Evolutionary conservation across 2,329 filamentous ascomycete species (phyloP).

Genomic region (Thielaviopsis musarum): DNA sequence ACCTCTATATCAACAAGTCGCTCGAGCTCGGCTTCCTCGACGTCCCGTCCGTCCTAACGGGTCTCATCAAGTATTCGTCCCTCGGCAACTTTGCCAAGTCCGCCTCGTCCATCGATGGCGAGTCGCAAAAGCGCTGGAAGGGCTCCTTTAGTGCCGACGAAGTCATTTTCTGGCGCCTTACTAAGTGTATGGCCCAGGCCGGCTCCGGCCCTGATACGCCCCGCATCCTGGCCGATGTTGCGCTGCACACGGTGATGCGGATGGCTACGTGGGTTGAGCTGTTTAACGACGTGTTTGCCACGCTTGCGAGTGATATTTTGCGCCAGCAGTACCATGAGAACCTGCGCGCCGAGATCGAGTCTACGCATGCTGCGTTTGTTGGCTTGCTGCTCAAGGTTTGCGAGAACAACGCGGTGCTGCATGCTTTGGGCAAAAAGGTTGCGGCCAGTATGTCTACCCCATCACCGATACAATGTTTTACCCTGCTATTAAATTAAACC

Average conservation of each 20-base stretch:
- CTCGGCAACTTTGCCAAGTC: conserved; percentile 14
- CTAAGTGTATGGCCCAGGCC: conserved; percentile 39
- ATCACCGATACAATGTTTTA: background rate
- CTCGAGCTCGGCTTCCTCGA: conserved; percentile 34
- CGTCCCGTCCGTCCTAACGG: conserved; percentile 35
- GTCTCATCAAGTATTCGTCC: conserved; percentile 38
- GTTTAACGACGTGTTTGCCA: conserved; percentile 33
- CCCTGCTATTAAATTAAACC: background rate
- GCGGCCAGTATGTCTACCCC: conserved; percentile 16
- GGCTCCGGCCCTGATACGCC: background rate
- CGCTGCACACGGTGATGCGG: conserved; percentile 30
- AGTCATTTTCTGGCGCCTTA: conserved; percentile 82
- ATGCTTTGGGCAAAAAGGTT: conserved; percentile 33
- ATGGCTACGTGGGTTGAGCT: conserved; percentile 43
- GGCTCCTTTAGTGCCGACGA: conserved; percentile 57
- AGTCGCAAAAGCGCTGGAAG: conserved; percentile 26
- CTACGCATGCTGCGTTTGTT: conserved; percentile 44
- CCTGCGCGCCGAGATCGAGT: conserved; percentile 39
- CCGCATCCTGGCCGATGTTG: conserved; percentile 25
- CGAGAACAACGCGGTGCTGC: conserved; percentile 40
- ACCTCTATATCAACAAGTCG: conserved; percentile 41
- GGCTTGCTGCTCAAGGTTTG: conserved; percentile 44
- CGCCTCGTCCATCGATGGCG: background rate
- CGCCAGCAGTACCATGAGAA: conserved; percentile 27
- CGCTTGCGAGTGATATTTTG: conserved; percentile 32